A percentile compares a stretch with the other conserved stretches of the same genome.
phyloP scores from a whole-genome alignment of 2,329 filamentous ascomycete species.

The Lojkania enalia region DNA sequence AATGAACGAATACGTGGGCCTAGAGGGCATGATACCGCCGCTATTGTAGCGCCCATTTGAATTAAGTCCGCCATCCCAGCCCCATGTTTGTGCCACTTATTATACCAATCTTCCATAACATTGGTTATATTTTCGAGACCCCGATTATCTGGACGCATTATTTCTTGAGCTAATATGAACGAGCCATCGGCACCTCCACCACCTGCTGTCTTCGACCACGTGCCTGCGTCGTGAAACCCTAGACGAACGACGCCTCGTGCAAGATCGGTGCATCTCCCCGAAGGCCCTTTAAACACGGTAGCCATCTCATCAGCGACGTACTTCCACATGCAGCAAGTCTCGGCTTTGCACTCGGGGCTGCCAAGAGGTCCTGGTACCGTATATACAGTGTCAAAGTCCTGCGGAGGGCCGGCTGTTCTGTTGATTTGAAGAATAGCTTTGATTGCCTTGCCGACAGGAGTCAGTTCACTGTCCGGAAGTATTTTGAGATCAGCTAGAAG shows the following conservation, averaged over 20 bases:
- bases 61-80: constrained; percentile 42
- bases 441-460: constrained; percentile 22
- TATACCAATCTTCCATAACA: constrained; percentile 10
- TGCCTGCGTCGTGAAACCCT: constrained; percentile 35
- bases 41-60: constrained; percentile 35
- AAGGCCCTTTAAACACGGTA: constrained; percentile 20
- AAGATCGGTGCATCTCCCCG: constrained; percentile 27
- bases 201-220: constrained; percentile 25
- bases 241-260: constrained; percentile 31
- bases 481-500: too few relatives aligned
- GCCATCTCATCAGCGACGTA: constrained; percentile 22
- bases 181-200: constrained; percentile 33
- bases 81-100: constrained; percentile 27
- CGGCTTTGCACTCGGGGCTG: constrained; percentile 23
- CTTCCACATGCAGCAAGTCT: constrained; percentile 32
- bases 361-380: constrained; percentile 13
- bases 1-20: constrained; percentile 37
- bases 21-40: constrained; percentile 36
- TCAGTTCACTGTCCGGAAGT: constrained; percentile 19
- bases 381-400: constrained; percentile 13
- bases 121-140: constrained; percentile 25
- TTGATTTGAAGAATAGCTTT: constrained; percentile 28
- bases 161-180: constrained; percentile 26
- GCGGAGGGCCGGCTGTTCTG: constrained; percentile 16
- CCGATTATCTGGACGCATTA: constrained; percentile 23